Evolutionary conservation across 257 asterid genomes (phyloP), one percentile per base, ranked within the genome.

Genomic region (Fraxinus cuspidata): DNA sequence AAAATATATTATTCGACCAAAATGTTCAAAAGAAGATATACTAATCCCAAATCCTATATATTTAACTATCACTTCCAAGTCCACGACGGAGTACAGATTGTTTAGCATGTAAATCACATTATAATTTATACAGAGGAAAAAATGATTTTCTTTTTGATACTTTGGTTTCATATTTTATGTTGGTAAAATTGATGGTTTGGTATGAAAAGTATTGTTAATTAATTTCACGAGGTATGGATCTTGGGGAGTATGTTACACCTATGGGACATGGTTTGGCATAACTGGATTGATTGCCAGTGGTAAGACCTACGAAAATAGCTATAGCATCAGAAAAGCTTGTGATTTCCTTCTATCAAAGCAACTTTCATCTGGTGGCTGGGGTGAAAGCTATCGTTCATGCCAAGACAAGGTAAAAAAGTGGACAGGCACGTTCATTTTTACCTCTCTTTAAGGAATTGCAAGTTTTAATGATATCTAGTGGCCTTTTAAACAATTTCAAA

Each of bases 161-260:
- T 56, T 56, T n/a, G 65, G 3, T 12, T 56, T 16, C 58, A 16
- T 47, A 16, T 1, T 47, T 47, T 16, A 47, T 47, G 31, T 23
- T 58, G 64, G 64, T 53, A 53, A 60, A 60, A 60, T 60, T 21
- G 31, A 9, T 60, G 34, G 35, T n/a, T 63, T 63, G 18, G 19
- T 8, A 25, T 63, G 69, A 27, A 63, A 63, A 63, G 31, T 12
- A 3, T 25, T 63, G 69, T 63, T 23, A 63, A 25, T 11, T 27
- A 27, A 63, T 63, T 27, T 73, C 10, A 70, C 13, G 12, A 90
- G 94, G 94, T 92, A 90, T 80, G 97, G 94, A 56, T 90, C 91
- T 15, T 90, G 94, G 97, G 97, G 94, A 80, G 78, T 90, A 34
- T 92, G 97, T 89, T 92, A 85, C 85, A 90, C 90, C 13, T 92